phyloP scores from a whole-genome alignment of 345 rosid genomes.

The Eucalyptus marginata region DNA sequence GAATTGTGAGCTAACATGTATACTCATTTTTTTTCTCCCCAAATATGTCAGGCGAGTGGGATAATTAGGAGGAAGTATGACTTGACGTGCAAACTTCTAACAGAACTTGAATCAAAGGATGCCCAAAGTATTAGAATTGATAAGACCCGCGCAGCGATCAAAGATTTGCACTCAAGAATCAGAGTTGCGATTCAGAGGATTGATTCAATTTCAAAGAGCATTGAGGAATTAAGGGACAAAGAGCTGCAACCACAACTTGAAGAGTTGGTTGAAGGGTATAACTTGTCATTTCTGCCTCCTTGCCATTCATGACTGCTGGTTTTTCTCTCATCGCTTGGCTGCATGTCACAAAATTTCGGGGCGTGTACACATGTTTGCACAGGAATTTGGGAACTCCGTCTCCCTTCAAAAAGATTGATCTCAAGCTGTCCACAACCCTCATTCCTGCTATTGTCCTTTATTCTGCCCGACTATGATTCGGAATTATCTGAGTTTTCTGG shows the following conservation, averaged over 20 bases:
- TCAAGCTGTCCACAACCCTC: not conserved
- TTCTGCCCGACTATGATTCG: not conserved
- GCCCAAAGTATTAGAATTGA: constrained; percentile 42
- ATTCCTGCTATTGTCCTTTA: not conserved
- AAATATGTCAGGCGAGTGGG: constrained; percentile 56
- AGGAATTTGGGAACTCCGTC: not conserved
- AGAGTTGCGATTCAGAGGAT: constrained; percentile 91
- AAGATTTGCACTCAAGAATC: constrained; percentile 92
- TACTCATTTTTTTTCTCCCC: not conserved
- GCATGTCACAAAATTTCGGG: not conserved
- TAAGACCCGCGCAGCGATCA: constrained; percentile 78
- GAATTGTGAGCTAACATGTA: not conserved
- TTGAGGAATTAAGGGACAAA: constrained; percentile 84
- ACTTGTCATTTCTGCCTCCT: not conserved
- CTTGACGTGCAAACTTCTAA: constrained; percentile 38
- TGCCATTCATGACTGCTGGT: not conserved
- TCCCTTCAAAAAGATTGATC: not conserved
- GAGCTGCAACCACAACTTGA: constrained; percentile 98
- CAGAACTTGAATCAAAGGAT: constrained; percentile 66
- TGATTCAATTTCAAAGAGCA: constrained; percentile 72
- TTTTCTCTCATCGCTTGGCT: not conserved
- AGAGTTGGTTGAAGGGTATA: constrained; percentile 87
- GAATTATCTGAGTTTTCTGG: not conserved
- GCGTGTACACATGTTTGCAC: not conserved
- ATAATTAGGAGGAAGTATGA: constrained; percentile 66